These are phyloP conservation scores for Teunomyces barrocoloradensis DNA, from an alignment of 805 yeast species.

Conservation along the genomic window DNA sequence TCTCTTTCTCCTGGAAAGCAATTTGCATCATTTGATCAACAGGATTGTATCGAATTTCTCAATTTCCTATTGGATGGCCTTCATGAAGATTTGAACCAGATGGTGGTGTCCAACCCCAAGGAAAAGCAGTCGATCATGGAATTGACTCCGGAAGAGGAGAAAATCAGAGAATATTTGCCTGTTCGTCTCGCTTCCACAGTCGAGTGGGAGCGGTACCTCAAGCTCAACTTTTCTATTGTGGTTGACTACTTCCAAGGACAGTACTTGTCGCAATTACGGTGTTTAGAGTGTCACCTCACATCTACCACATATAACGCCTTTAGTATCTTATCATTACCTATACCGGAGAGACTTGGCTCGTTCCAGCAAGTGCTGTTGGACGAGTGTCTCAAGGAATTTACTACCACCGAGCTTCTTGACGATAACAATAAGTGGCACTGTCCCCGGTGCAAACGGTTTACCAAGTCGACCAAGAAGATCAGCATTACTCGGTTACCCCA, in stretches of 20 bases:
- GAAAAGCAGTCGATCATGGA: constrained; percentile 45
- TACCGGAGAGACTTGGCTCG: constrained; percentile 49
- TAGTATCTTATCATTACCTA: constrained; percentile 75
- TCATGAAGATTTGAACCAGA: constrained; percentile 82
- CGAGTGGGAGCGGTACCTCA: constrained; percentile 88
- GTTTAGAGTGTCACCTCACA: constrained; percentile 68
- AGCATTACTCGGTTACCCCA: constrained; percentile 76
- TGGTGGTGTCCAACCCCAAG: constrained; percentile 29
- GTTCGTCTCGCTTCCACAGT: constrained; percentile 79
- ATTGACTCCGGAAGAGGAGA: constrained; percentile 60
- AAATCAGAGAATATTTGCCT: constrained; percentile 66
- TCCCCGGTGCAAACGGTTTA: constrained; percentile 64
- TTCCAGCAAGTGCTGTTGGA: constrained; percentile 36
- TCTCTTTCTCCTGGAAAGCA: constrained; percentile 55
- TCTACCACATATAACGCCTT: constrained; percentile 87
- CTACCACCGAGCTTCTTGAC: constrained; percentile 68
- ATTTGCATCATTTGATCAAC: constrained; percentile 70
- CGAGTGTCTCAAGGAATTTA: constrained; percentile 76
- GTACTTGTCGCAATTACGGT: constrained; percentile 71
- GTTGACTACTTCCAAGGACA: constrained; percentile 90
- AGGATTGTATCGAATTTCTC: constrained; percentile 82
- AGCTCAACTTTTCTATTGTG: constrained; percentile 72
- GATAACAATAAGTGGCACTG: constrained; percentile 85
- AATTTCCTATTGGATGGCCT: constrained; percentile 71
- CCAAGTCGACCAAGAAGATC: constrained; percentile 65